These are phyloP conservation scores for Rhodomyrtus psidioides DNA, from an alignment of 441 rosid species.

Conservation along the genomic window DNA sequence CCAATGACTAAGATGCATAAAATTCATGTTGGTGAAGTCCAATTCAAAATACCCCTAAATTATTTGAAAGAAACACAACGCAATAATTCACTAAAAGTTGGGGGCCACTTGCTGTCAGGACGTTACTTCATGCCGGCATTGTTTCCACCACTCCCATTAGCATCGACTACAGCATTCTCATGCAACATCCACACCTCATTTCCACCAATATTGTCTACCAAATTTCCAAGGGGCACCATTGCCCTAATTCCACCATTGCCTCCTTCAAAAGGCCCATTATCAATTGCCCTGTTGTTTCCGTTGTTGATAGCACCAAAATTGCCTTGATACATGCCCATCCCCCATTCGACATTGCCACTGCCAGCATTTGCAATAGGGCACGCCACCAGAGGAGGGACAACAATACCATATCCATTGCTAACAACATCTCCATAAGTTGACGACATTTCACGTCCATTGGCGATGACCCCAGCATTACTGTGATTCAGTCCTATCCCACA, in stretches of 20 bases:
- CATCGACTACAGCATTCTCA: background rate
- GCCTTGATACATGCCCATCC: background rate
- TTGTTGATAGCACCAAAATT: background rate
- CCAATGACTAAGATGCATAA: background rate
- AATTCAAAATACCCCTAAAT: background rate
- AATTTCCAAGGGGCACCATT: background rate
- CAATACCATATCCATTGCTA: background rate
- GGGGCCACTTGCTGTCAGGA: background rate
- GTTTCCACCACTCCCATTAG: background rate
- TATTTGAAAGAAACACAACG: background rate
- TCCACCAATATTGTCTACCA: background rate
- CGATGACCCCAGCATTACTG: background rate
- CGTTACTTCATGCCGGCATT: background rate
- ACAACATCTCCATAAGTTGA: background rate
- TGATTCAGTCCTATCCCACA: background rate
- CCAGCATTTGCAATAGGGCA: background rate
- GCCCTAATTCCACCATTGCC: background rate
- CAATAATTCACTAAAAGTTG: background rate
- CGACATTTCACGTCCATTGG: background rate
- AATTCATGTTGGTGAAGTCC: background rate
- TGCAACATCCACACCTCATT: background rate
- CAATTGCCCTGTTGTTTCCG: background rate
- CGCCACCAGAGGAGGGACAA: background rate
- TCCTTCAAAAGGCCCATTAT: background rate
- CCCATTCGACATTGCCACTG: background rate